Percentiles rank a stretch among this genome's conserved stretches.
Conservation (phyloP, 495 filamentous ascomycete genomes). For the Penicillium crystallinum region DNA sequence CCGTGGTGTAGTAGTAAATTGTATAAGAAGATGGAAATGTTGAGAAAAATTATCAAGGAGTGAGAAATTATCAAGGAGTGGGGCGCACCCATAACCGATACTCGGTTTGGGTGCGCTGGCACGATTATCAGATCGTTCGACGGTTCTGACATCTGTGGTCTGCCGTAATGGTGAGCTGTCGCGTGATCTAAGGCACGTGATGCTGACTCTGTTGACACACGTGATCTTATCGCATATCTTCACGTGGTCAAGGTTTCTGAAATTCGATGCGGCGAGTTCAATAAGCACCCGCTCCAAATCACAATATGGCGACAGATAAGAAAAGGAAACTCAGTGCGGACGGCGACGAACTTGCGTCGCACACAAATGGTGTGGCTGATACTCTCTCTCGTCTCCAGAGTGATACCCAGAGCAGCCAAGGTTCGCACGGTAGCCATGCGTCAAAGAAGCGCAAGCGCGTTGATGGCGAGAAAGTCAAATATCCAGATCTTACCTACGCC, state of each 20-base stretch:
- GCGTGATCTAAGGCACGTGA: not conserved
- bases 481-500: slow-evolving; percentile 68
- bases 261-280: not conserved
- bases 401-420: slow-evolving; percentile 15
- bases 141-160: not conserved
- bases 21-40: too few species aligned
- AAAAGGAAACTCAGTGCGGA: slow-evolving; percentile 37
- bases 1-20: too few species aligned
- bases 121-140: slow-evolving; percentile 27
- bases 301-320: slow-evolving; percentile 19
- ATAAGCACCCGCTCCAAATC: not conserved
- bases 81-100: too few species aligned
- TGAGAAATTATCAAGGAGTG: too few species aligned
- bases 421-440: slow-evolving; percentile 18
- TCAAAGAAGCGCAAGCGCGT: slow-evolving; percentile 36
- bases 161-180: not conserved
- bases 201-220: not conserved
- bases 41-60: too few species aligned
- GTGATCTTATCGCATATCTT: slow-evolving; percentile 12
- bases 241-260: slow-evolving; percentile 9
- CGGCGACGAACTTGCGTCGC: slow-evolving; percentile 4
- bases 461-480: slow-evolving; percentile 60
- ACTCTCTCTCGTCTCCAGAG: slow-evolving; percentile 28
- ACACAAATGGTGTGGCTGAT: slow-evolving; percentile 29
- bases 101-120: too few species aligned